Evolutionary conservation across 345 rosid species (phyloP), one percentile per base, ranked within the genome.

Genomic region (Brassica rapa): DNA sequence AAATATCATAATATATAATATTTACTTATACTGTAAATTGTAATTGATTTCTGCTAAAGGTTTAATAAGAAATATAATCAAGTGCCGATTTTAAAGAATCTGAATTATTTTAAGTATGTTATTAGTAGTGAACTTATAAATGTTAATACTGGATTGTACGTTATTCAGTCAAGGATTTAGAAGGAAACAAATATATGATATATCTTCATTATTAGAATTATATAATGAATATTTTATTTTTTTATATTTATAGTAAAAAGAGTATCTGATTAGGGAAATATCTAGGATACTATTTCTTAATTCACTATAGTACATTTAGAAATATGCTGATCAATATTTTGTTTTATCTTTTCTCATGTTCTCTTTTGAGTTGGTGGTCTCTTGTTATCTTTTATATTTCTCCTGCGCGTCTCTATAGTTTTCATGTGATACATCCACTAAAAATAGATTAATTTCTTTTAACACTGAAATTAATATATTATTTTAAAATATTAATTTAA

Each of bases 301-400:
- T 23, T 55, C 29, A n/a, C 61, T 35, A 64, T 14, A 63, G 25
- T 39, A 19, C 12, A 16, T 77, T 55, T 56, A 64, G n/a, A 29
- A 55, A 55, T 77, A 41, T 29, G 67, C 66, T 11, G 67, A 72
- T 73, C 9, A 56, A 66, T 60, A 60, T 30, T 46, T 53, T 59
- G 55, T 68, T 78, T 78, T 63, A 71, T 71, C 64, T 53, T 59
- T 62, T 8, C 33, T 43, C 79, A 69, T 77, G 66, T 73, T 67
- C 77, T 33, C 63, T 62, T 68, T 33, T 68, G 71, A 73, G 77
- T 73, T 77, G 83, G 70, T 63, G 83, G 70, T 63, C 56, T 56
- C 62, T 75, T 75, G 76, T 75, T 75, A 41, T 56, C 23, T 71
- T 81, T 75, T 75, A 41, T 56, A 23, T 71, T 81, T 68, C 55